Base-by-base conservation (phyloP, 495 filamentous ascomycete species). In the Penicillium macrosclerotiorum region DNA sequence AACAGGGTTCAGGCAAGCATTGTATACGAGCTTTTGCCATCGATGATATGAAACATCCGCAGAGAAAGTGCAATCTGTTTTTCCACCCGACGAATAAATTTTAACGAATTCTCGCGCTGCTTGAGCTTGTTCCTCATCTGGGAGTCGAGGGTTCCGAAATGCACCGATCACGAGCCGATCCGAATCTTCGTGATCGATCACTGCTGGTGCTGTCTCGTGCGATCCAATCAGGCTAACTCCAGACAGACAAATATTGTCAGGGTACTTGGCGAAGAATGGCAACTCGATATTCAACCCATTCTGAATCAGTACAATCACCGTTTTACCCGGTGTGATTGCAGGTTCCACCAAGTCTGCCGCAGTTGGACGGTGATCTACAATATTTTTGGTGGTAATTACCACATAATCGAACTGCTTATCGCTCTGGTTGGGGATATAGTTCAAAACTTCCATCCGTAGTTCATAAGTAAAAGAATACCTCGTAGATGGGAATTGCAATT, bases 211-310 rank as follows among this genome's bases (percentile, higher is more conserved):
- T 0, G 60, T 60, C 52, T 85, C 76, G 16, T 65, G 68, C 0
- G 73, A 62, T 31, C 73, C 71, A 37, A 76, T 78, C n/a, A 75
- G 61, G 11, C 63, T 67, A 14, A 85, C 70, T 4, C 78, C 75
- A 3, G 72, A 77, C 4, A 84, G 58, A 20, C 80, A 51, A 3
- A 71, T 59, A 41, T 78, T 85, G 0, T 45, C 13, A 0, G 80
- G 79, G 51, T 79, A 84, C 0, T 59, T 56, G 2, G 48, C 39
- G 24, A 76, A 47, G 11, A 84, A 49, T 0, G 80, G 82, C 3
- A 66, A 67, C 51, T 85, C 81, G 51, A 85, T 83, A 50, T 80
- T 78, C 9, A 85, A 64, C 2, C 81, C 82, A 49, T 85, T 86
- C 55, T 85, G 82, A 23, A 80, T 64, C 1, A 86, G 68, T 0